A percentile compares a stretch with the other conserved stretches of the same genome.
phyloP scores from a whole-genome alignment of 345 rosid genomes.

The Acer saccharum region DNA sequence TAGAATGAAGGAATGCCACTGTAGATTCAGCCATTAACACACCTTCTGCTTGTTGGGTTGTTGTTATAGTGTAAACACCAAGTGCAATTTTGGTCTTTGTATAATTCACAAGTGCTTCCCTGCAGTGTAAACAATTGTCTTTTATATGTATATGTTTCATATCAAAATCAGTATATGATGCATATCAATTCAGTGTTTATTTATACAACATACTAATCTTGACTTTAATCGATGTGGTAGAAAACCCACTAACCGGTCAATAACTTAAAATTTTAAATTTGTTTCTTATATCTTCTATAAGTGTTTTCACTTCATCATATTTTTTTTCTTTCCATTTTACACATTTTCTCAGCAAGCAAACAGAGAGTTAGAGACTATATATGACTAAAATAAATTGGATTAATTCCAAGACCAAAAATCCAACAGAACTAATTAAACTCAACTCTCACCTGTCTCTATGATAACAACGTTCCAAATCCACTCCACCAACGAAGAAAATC shows the following conservation, averaged over 20 bases:
- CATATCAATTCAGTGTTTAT: no score
- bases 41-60: neutral
- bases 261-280: no score
- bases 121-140: neutral
- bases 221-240: no score
- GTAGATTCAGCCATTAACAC: neutral
- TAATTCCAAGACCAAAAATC: neutral
- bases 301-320: neutral
- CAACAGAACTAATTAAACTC: no score
- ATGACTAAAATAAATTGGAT: neutral
- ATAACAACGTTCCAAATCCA: neutral
- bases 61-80: neutral
- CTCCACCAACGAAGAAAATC: conserved; percentile 18
- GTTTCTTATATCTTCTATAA: neutral
- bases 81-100: conserved; percentile 8
- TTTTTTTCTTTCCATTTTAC: neutral
- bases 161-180: no score
- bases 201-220: no score
- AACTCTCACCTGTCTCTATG: conserved; percentile 17
- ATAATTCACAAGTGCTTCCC: conserved; percentile 14
- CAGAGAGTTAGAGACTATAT: neutral
- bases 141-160: no score
- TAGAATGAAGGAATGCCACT: conserved; percentile 8
- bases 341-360: neutral
- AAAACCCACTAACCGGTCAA: no score